Base-by-base conservation (phyloP, 192 early-diverging fungal species). In the Backusella liffmaniae region DNA sequence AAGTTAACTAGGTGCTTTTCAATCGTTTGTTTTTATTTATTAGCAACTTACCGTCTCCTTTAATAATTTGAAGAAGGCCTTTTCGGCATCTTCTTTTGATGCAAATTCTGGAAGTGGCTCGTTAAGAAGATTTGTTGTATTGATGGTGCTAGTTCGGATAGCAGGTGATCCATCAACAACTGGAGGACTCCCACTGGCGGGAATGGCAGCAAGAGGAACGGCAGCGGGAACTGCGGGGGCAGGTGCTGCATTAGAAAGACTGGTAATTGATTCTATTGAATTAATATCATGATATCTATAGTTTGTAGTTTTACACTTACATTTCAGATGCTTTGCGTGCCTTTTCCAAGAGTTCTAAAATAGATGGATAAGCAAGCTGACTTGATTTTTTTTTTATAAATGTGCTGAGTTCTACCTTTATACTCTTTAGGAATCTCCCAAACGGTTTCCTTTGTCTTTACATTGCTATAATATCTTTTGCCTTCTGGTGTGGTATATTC, bases 401-500 rank as follows among this genome's bases (percentile, higher is more conserved):
- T n/a, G 32, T 53, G 3, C 12, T 1, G 13, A 32, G 32, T 10
- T 44, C 42, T 79, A 70, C 81, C 85, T 84, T 93, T 89, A 69
- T 91, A 88, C 67, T 93, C 95, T 0, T 80, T 86, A 7, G 97
- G 97, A 41, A 91, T 89, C 30, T 94, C 92, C 97, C 97, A 98
- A 21, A 90, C 91, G 3, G 96, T 93, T 71, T 92, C 88, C 67
- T 95, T 92, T 42, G 93, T 92, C 32, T 74, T 69, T 3, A 85
- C 83, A 80, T 97, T 93, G 84, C 92, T 92, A 79, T 96, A 99
- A 79, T 99, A 99, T 62, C 91, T 89, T 8, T 92, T 90, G 5
- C 90, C 90, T 44, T 93, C 92, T 15, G 91, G 90, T 0, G 91
- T 87, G 26, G 88, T 89, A 74, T 93, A 95, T 79, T 96, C 95